Evolutionary conservation across 2,329 filamentous ascomycete genomes (phyloP), one percentile per base, ranked within the genome.

Genomic region (Aureobasidium vineae): DNA sequence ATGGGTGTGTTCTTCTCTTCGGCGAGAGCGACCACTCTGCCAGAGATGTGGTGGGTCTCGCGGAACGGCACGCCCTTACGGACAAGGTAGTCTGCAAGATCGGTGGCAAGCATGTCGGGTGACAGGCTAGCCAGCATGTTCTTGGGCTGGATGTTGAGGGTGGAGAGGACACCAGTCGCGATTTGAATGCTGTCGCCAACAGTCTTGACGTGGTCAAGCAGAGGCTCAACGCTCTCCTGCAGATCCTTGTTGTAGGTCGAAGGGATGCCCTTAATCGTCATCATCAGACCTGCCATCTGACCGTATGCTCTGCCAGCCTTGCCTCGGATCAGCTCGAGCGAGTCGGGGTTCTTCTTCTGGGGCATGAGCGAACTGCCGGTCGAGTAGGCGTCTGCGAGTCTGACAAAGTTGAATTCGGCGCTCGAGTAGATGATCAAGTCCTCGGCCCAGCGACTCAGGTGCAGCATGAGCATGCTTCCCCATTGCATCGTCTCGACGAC

Each of bases 181-280:
- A 96, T 96, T 77, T 89, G 87, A 65, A 96, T 84, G 74, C 89
- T 92, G 81, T 96, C 90, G 66, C 84, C 85, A 69, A 95, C 84
- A 6, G 91, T 94, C 83, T 92, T 90, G 77, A 93, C 85, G 75
- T 88, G 86, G 77, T 96, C 91, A 57, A 96, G 85, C 79, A 96
- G 86, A n/a, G 90, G 89, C 82, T 96, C 90, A 69, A 91, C 88
- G 67, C 86, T 89, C 79, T 96, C 92, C 78, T 97, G 91, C n/a
- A 96, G 79, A 77, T 96, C 91, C 79, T 96, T 96, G 82, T 96
- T 94, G 82, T 96, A 96, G 3, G 90, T 92, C 50, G 85, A 90
- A 1, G 91, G 90, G 33, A 95, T 85, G 66, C 89, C 89, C 77
- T 90, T 89, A 77, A 88, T 83, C 43, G 87, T 90, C 80, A 88